Evolutionary conservation across 352 stramenopile species (phyloP), one percentile per base, ranked within the genome.

Genomic region (Phytopythium mirpurense): DNA sequence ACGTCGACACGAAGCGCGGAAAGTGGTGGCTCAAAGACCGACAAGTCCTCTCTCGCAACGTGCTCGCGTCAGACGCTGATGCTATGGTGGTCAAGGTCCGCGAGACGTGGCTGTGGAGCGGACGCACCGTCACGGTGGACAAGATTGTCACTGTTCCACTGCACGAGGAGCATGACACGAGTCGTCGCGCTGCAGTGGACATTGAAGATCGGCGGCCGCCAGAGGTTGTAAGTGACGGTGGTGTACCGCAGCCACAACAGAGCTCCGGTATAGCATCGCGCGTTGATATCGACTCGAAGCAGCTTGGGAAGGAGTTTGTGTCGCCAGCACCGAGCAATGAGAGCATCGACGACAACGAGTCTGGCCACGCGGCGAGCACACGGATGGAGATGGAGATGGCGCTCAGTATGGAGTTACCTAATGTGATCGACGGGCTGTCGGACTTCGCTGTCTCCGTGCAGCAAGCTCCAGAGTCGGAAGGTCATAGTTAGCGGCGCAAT

Each of bases 1-100:
- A 65, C 7, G 65, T 81, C 29, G 66, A 72, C 52, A 68, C 62
- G 1, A 75, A 74, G 26, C 63, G 70, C 14, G 78, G 72, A 48
- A 90, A 87, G 57, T 90, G 78, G 78, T 85, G 70, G 70, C 62
- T 90, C 14, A 72, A 70, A 51, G 72, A 86, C 29, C 69, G 76
- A 12, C 70, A 78, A 51, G 65, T 87, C 32, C 60, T 90, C 24
- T 79, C 74, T 3, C 63, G 62, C 7, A 74, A 70, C 46, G 53
- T 56, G 0, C 60, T 60, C 3, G 51, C 60, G 10, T 51, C 68
- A 1, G 65, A 57, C 9, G 65, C 74, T 32, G 54, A 65, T 37
- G 65, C 52, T 19, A 55, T 71, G 18, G 68, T 59, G 29, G 59
- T 88, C 29, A 88, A 87, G 59, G 66, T 90, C 37, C 67, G 72